Evolutionary conservation across 495 filamentous ascomycete genomes (phyloP).

Genomic region (Talaromyces liani): DNA sequence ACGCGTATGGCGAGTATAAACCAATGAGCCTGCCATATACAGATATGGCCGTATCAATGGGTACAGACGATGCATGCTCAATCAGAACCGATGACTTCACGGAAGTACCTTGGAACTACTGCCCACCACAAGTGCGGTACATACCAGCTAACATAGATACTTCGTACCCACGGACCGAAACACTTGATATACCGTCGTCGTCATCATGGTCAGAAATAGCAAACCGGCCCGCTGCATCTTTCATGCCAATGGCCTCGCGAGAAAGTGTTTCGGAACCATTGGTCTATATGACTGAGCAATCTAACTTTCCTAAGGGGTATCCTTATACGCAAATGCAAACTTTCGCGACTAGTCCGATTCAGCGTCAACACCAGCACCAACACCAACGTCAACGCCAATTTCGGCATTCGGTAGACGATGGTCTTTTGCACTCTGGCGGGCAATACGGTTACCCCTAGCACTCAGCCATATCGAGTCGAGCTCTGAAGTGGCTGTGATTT

Average conservation of each 20-base stretch:
- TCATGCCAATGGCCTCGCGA: not conserved
- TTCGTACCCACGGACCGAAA: not conserved
- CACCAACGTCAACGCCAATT: not conserved
- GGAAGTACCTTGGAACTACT: not conserved
- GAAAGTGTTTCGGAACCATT: not conserved
- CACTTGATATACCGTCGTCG: not conserved
- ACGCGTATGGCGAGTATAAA: not conserved
- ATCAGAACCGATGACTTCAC: not conserved
- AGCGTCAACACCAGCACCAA: not conserved
- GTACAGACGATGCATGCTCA: not conserved
- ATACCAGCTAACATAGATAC: not conserved
- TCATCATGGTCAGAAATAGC: not conserved
- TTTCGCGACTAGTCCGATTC: not conserved
- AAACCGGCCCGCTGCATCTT: not conserved
- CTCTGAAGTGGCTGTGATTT: not conserved
- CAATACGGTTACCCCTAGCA: not conserved
- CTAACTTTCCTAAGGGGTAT: not conserved
- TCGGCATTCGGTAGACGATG: not conserved
- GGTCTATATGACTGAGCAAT: not conserved
- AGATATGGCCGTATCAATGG: not conserved
- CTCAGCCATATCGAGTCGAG: not conserved
- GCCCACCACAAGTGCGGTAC: not conserved
- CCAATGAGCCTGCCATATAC: not conserved
- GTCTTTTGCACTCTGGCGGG: not conserved
- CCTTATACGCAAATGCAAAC: not conserved